Base-by-base conservation (phyloP, 202 grass and related monocot genomes). In the Musa balbisiana region DNA sequence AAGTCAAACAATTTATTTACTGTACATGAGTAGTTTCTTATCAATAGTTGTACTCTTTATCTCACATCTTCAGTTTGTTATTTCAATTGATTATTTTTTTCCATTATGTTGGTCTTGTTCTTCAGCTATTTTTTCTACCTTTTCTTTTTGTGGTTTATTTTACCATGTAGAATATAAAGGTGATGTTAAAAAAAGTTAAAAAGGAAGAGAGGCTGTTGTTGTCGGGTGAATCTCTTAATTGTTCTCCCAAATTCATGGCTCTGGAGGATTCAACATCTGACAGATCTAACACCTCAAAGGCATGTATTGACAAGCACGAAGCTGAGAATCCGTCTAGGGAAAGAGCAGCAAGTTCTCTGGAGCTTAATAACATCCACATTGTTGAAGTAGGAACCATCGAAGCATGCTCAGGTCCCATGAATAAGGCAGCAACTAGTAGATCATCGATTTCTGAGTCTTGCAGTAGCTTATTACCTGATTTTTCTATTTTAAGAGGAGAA, bases 401-500 rank as follows among this genome's bases (percentile, higher is more conserved):
- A 78, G 78, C 80, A 75, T 88, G 82, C 52, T 92, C 83, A 73
- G 74, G 75, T 84, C 76, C 73, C 50, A 43, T 51, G 73, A 87
- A 85, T 64, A 68, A 91, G 17, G 72, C 83, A 78, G 79, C 53
- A 33, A 43, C 74, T 78, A 75, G 79, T 74, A 56, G 54, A 20
- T 76, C 84, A 87, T 82, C 74, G 79, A 65, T 87, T 86, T 86
- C 93, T 80, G 79, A 73, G 74, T 76, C 84, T 27, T 73, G 78
- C 87, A 78, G 69, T 80, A 85, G 78, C 69, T 86, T 79, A 21
- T 79, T 89, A 53, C 91, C 91, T 74, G 84, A 99, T 82, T 99
- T 99, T 83, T 95, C 96, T 80, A 85, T 99, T 75, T 67, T 95
- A 82, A 84, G 78, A 76, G 89, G 88, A 52, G 96, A 99, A 74